Evolutionary conservation across 495 filamentous ascomycete species (phyloP), one percentile per base, ranked within the genome.

Genomic region (Aspergillus saccharolyticus): DNA sequence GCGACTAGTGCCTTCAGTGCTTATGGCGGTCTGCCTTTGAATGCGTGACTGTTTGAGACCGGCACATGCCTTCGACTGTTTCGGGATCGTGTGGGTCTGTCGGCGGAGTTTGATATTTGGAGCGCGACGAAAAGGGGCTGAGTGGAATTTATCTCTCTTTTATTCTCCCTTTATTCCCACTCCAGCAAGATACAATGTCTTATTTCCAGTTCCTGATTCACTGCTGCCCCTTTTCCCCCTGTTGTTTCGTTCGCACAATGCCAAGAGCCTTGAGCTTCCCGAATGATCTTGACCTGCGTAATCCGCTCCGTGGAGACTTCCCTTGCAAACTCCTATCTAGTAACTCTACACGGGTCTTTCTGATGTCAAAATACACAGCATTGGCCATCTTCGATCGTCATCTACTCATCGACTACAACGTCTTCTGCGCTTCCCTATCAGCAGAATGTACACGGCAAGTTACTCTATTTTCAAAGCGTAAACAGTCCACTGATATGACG

Each of bases 31-130:
- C 66, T 70, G 66, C 69, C n/a, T 72, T 69, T 74, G 62, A 69
- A 66, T 74, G 70, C 70, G 71, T 73, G 67, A 64, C 71, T 65
- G 67, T 63, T 66, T 74, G 70, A 67, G 66, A 69, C 72, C 67
- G 71, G 71, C 67, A 70, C 67, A 63, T 70, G 61, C 68, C 62
- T 73, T 71, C 64, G 68, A 74, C 66, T 64, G 67, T 60, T 70
- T 71, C 70, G 66, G 65, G 63, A 74, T 67, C 60, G 67, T 69
- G 67, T 71, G 69, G 70, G 70, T 70, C 66, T 71, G 71, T 66
- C 71, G 66, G 74, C 70, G 75, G 75, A 78, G 74, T 78, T 78
- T 77, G 74, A 76, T 74, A 73, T 75, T 77, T 71, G 74, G 75
- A 72, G 72, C 72, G 75, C 66, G 67, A 65, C 70, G 69, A 70